These are phyloP conservation scores for Nothomitra cinnamomea DNA, from an alignment of 2,329 filamentous ascomycete genomes.

Conservation along the genomic window DNA sequence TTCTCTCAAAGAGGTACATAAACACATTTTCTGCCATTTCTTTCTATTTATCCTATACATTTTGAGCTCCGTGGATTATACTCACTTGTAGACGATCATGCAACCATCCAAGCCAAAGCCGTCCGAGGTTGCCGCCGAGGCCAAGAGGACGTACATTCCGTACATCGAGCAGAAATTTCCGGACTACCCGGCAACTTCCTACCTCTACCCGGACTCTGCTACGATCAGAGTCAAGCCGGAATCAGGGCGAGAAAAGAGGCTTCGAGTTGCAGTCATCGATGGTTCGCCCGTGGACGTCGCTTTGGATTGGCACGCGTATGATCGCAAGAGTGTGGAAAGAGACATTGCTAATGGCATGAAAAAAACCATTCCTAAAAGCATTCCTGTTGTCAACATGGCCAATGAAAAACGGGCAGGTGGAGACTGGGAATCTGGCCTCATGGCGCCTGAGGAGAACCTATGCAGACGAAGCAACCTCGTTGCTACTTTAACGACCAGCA, in stretches of 20 bases:
- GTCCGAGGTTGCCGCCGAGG: constrained; percentile 54
- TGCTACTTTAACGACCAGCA: constrained; percentile 40
- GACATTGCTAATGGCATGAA: constrained; percentile 14
- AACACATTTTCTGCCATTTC: neutral
- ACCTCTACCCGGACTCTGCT: constrained; percentile 31
- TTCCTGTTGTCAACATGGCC: constrained; percentile 45
- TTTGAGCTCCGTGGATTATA: neutral
- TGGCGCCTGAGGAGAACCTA: constrained; percentile 54
- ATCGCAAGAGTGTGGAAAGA: neutral
- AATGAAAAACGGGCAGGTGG: constrained; percentile 62
- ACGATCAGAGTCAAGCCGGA: constrained; percentile 24
- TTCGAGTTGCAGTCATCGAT: constrained; percentile 27
- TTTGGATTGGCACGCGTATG: constrained; percentile 11
- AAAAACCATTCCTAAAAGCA: neutral
- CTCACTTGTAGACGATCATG: constrained; percentile 25
- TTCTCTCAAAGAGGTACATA: neutral
- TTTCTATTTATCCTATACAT: neutral
- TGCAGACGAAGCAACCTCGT: constrained; percentile 59
- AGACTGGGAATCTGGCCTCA: constrained; percentile 56
- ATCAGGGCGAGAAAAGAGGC: constrained; percentile 24
- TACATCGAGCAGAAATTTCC: constrained; percentile 37
- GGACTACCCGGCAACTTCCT: constrained; percentile 39
- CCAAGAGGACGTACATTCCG: constrained; percentile 54
- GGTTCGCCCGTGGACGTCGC: constrained; percentile 29
- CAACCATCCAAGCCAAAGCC: constrained; percentile 43